These are phyloP conservation scores for Aureobasidium sp. DNA, from an alignment of 2,329 filamentous ascomycete genomes.

Conservation along the genomic window DNA sequence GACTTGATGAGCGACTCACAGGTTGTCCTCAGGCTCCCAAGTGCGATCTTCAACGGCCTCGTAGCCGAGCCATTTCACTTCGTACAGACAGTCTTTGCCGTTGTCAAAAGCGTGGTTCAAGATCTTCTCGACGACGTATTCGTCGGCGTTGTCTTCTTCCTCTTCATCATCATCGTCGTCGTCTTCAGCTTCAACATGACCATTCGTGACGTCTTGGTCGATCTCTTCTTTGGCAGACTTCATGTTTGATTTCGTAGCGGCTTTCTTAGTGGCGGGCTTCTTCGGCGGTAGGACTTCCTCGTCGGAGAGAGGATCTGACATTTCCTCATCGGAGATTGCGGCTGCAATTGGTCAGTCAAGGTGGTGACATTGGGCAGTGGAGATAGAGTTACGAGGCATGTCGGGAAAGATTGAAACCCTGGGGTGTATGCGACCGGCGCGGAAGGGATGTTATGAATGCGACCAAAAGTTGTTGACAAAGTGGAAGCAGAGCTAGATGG, in stretches of 20 bases:
- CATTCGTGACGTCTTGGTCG: conserved; percentile 21
- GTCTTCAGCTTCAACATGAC: conserved; percentile 3
- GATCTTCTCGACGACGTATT: conserved; percentile 66
- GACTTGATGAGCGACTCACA: conserved; percentile 39
- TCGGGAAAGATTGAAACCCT: not conserved
- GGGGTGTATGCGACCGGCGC: not conserved
- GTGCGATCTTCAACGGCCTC: conserved; percentile 63
- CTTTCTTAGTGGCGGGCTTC: conserved; percentile 16
- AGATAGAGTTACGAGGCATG: conserved; percentile 15
- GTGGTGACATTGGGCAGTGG: not conserved
- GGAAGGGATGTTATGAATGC: not conserved
- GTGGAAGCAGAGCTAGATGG: not conserved
- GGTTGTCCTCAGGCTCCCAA: conserved; percentile 71
- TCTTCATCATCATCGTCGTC: conserved; percentile 27
- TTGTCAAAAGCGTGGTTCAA: conserved; percentile 55
- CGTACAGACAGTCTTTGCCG: conserved; percentile 51
- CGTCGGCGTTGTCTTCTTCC: conserved; percentile 36
- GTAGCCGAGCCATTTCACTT: conserved; percentile 78
- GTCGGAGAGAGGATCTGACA: conserved; percentile 22
- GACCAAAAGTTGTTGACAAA: not conserved
- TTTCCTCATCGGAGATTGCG: conserved; percentile 34
- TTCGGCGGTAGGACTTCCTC: conserved; percentile 25
- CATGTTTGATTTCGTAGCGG: not conserved
- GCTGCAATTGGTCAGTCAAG: conserved; percentile 23
- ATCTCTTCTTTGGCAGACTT: conserved; percentile 21